Percentiles rank a stretch among this genome's conserved stretches.
These are phyloP conservation scores for Paramecium octaurelia DNA, from an alignment of 73 alveolate species.

Conservation along the genomic window DNA sequence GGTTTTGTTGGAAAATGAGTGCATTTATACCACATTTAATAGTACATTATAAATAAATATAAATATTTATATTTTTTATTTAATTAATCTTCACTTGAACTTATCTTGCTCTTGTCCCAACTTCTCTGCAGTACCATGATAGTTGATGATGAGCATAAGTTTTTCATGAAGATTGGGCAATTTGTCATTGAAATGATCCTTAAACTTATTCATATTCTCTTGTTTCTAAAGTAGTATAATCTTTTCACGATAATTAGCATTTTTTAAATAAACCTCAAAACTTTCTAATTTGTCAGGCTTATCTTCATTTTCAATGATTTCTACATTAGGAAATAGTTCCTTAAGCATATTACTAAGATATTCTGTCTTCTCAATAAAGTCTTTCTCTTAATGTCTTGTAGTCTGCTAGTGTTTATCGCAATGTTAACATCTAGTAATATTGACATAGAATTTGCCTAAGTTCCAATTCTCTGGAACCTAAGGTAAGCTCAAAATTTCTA, in stretches of 20 bases:
- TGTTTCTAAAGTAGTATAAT: background rate
- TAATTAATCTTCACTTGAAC: background rate
- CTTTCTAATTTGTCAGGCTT: background rate
- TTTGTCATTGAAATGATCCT: background rate
- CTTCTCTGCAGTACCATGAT: background rate
- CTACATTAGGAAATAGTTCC: constrained; percentile 8
- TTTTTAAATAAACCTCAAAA: background rate
- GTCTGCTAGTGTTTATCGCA: constrained; percentile 18
- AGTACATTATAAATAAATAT: background rate
- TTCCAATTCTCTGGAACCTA: constrained; percentile 5
- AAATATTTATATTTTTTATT: background rate
- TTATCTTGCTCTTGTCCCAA: constrained; percentile 8
- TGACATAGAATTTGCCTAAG: background rate
- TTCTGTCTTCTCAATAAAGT: background rate
- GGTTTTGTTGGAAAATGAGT: constrained; percentile 50
- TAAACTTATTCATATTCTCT: background rate
- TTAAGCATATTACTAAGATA: background rate
- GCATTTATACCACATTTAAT: constrained; percentile 16
- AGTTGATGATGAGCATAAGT: background rate
- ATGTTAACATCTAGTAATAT: background rate
- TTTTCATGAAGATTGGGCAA: background rate
- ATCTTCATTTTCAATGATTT: constrained; percentile 30
- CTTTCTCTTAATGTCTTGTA: constrained; percentile 8
- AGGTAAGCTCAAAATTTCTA: background rate
- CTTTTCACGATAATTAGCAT: background rate